These are phyloP conservation scores for Collariella sp. DNA, from an alignment of 495 filamentous ascomycete genomes.

Conservation along the genomic window DNA sequence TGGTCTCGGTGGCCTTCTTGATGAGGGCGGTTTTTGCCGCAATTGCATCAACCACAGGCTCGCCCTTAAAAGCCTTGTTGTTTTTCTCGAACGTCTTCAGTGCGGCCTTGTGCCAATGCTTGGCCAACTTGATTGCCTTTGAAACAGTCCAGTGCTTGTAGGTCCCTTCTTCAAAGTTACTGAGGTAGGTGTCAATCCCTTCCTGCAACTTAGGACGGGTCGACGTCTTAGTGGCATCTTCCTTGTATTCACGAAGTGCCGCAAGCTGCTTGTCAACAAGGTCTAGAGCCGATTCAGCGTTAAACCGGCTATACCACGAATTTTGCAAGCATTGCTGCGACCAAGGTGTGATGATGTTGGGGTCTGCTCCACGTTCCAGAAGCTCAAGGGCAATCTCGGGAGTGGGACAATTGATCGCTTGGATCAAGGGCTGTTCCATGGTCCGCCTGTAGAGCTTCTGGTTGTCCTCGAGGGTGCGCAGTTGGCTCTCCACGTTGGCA, in stretches of 20 bases:
- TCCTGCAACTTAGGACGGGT: slow-evolving; percentile 16
- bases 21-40: slow-evolving; percentile 49
- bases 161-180: slow-evolving; percentile 35
- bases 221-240: slow-evolving; percentile 6
- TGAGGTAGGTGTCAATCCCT: slow-evolving; percentile 35
- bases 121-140: slow-evolving; percentile 21
- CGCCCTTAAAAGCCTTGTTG: slow-evolving; percentile 12
- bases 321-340: slow-evolving; percentile 28
- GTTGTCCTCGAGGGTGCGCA: slow-evolving; percentile 36
- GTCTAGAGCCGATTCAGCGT: slow-evolving; percentile 48
- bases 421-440: slow-evolving; percentile 51
- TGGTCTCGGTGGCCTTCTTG: slow-evolving; percentile 37
- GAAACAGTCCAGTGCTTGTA: slow-evolving; percentile 47
- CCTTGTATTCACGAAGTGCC: slow-evolving; percentile 37
- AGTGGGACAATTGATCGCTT: slow-evolving; percentile 44
- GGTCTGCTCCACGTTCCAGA: slow-evolving; percentile 50
- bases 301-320: slow-evolving; percentile 7
- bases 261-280: slow-evolving; percentile 43
- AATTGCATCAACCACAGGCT: slow-evolving; percentile 31
- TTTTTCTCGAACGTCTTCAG: slow-evolving; percentile 28
- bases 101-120: slow-evolving; percentile 7
- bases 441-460: slow-evolving; percentile 29
- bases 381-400: slow-evolving; percentile 48
- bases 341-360: slow-evolving; percentile 38
- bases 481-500: slow-evolving; percentile 9